Conservation (phyloP, 345 rosid genomes). For the Salix purpurea region DNA sequence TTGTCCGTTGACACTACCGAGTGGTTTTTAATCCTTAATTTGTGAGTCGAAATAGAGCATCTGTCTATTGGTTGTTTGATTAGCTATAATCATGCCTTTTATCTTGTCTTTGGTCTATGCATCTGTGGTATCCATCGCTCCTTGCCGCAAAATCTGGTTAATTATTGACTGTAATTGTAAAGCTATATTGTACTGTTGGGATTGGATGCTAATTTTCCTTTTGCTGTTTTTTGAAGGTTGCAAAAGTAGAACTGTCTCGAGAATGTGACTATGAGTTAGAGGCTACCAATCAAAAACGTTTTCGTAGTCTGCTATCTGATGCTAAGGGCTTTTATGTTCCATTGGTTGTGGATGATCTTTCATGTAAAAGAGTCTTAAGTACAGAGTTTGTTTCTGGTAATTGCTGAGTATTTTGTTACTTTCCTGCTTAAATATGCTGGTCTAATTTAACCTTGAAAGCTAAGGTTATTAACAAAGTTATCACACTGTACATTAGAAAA, state of each 20-base stretch:
- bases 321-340: conserved; percentile 75
- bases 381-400: conserved; percentile 84
- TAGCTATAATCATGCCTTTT: not conserved
- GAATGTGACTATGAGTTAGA: conserved; percentile 93
- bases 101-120: not conserved
- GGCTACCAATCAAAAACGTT: conserved; percentile 79
- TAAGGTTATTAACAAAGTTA: not conserved
- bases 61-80: conserved; percentile 4
- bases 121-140: not conserved
- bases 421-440: not conserved
- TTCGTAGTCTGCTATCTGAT: conserved; percentile 50
- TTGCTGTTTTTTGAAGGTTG: conserved; percentile 50
- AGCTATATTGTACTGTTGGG: not conserved
- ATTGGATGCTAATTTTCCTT: conserved; percentile 11
- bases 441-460: not conserved
- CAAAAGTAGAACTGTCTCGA: conserved; percentile 81
- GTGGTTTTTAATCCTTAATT: not conserved
- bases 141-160: not conserved
- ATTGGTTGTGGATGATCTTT: conserved; percentile 60
- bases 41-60: not conserved
- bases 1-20: too few species aligned
- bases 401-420: not conserved
- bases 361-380: conserved; percentile 78
- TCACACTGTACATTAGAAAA: not conserved
- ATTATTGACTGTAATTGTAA: not conserved